Evolutionary conservation across 2,329 filamentous ascomycete species (phyloP).

Genomic region (Herpotrichia juniperi): DNA sequence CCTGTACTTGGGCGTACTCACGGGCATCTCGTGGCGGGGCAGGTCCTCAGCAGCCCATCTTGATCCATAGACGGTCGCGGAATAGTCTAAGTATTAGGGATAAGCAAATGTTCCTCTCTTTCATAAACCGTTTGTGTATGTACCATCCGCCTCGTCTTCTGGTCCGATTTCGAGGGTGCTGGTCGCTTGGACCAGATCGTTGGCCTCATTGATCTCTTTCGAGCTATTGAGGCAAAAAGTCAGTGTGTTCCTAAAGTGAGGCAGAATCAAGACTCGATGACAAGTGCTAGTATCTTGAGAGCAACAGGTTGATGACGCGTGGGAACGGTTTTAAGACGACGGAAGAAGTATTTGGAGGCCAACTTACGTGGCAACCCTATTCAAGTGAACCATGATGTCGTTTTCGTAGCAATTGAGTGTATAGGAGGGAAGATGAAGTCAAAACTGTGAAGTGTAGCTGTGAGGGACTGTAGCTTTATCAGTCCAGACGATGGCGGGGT

Average conservation of each 20-base stretch:
- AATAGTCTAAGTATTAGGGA: slow-evolving; percentile 55
- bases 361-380: slow-evolving; percentile 47
- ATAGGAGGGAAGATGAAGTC: background rate
- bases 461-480: background rate
- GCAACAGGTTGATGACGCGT: too few species aligned
- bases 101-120: background rate
- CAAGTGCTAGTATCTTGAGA: too few species aligned
- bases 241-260: background rate
- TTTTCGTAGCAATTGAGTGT: background rate
- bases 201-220: slow-evolving; percentile 43
- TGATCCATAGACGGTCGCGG: slow-evolving; percentile 86
- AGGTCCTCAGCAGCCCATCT: slow-evolving; percentile 81
- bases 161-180: slow-evolving; percentile 30
- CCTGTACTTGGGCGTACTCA: slow-evolving; percentile 50
- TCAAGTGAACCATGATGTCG: slow-evolving; percentile 56
- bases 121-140: background rate
- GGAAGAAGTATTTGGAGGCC: too few species aligned
- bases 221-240: background rate
- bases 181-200: slow-evolving; percentile 23
- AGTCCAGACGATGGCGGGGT: slow-evolving; percentile 1
- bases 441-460: background rate
- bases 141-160: slow-evolving; percentile 49
- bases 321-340: too few species aligned
- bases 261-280: too few species aligned
- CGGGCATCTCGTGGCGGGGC: slow-evolving; percentile 84